Percentiles rank a stretch among this genome's conserved stretches.
Conservation (phyloP, 2,329 filamentous ascomycete genomes). For the Trichocomaceae sp. region DNA sequence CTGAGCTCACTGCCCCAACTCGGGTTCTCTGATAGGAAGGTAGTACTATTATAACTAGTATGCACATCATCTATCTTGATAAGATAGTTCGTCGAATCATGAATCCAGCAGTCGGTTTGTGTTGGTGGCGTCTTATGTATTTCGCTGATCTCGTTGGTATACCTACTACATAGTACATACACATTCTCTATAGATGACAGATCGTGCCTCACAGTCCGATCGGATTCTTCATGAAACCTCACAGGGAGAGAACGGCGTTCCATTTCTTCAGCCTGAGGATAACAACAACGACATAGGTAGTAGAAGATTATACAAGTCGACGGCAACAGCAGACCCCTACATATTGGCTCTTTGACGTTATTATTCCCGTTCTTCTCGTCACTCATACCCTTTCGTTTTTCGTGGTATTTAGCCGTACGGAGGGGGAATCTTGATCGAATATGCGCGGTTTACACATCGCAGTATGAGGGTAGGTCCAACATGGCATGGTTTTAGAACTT, state of each 20-base stretch:
- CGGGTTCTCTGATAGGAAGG: background rate
- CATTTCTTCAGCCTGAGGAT: background rate
- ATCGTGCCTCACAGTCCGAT: no score
- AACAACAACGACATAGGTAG: background rate
- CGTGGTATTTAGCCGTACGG: background rate
- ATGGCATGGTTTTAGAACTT: background rate
- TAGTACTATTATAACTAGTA: background rate
- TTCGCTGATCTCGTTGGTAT: no score
- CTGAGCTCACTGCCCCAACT: no score
- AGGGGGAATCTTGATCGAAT: background rate
- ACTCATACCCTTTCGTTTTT: background rate
- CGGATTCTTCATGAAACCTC: no score
- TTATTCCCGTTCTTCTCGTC: background rate
- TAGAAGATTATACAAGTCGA: background rate
- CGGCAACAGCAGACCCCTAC: background rate
- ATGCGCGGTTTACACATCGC: background rate
- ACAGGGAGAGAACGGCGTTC: background rate
- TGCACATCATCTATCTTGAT: no score
- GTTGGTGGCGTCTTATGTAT: background rate
- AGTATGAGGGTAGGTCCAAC: background rate
- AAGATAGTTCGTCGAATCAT: background rate
- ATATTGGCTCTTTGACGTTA: background rate
- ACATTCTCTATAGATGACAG: no score
- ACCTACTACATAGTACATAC: no score
- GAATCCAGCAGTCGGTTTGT: background rate